These are phyloP conservation scores for Pseudocercospora eumusae DNA, from an alignment of 2,329 filamentous ascomycete species.

Conservation along the genomic window DNA sequence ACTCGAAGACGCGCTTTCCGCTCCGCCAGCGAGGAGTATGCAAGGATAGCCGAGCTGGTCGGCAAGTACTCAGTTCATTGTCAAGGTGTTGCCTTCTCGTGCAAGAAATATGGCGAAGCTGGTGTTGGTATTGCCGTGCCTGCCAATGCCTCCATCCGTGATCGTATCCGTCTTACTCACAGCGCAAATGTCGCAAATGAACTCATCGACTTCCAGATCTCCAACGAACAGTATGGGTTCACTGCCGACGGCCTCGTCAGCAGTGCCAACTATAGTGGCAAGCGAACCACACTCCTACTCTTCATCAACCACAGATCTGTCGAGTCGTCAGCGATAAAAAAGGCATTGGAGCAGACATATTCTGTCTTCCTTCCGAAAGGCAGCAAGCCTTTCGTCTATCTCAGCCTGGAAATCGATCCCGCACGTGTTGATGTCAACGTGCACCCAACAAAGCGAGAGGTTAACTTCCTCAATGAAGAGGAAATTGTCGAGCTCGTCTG, in stretches of 20 bases:
- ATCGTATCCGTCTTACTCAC: constrained; percentile 89
- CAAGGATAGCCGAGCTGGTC: constrained; percentile 94
- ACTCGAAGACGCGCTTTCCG: constrained; percentile 86
- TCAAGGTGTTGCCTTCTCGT: constrained; percentile 86
- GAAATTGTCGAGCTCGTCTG: constrained; percentile 90
- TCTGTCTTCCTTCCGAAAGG: constrained; percentile 85
- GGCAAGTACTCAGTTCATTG: constrained; percentile 94
- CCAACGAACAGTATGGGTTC: constrained; percentile 80
- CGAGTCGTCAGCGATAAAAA: constrained; percentile 84
- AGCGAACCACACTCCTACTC: constrained; percentile 80
- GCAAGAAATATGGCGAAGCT: constrained; percentile 92
- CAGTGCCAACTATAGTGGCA: constrained; percentile 92
- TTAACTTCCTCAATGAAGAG: constrained; percentile 96
- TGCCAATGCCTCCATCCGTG: constrained; percentile 68
- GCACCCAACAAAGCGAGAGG: constrained; percentile 93
- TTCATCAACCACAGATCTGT: constrained; percentile 98
- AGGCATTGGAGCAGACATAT: constrained; percentile 88
- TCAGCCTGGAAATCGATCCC: constrained; percentile 90
- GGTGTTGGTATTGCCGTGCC: constrained; percentile 79
- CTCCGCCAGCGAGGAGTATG: constrained; percentile 90
- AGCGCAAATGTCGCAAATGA: constrained; percentile 84
- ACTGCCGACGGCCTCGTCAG: constrained; percentile 77
- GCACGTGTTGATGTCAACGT: constrained; percentile 94
- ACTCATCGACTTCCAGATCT: constrained; percentile 71
- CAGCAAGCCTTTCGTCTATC: constrained; percentile 89